A percentile compares a stretch with the other conserved stretches of the same genome.
Evolutionary conservation across 768 basidiomycete genomes (phyloP).

Genomic region (Lepiota venenata): DNA sequence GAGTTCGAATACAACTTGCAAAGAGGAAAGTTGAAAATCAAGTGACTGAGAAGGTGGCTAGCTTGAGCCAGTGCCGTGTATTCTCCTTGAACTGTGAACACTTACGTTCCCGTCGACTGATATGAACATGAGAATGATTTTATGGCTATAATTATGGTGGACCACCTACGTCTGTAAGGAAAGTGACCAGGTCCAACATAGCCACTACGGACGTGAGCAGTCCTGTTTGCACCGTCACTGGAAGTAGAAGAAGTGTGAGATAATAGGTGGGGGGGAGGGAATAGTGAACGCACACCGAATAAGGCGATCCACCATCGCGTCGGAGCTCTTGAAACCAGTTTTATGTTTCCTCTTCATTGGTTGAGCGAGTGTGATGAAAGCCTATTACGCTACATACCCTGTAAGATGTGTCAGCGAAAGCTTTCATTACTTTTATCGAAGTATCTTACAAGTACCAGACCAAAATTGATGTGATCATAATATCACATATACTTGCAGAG

Average conservation of each 20-base stretch:
- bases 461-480: constrained; percentile 15
- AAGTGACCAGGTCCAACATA: constrained; percentile 17
- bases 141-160: background rate
- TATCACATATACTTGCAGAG: constrained; percentile 11
- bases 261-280: background rate
- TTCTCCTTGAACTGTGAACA: background rate
- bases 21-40: constrained; percentile 35
- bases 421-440: background rate
- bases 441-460: constrained; percentile 16
- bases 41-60: constrained; percentile 23
- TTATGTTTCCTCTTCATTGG: constrained; percentile 17
- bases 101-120: constrained; percentile 16
- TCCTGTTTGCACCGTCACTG: constrained; percentile 23
- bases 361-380: background rate
- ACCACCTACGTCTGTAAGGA: constrained; percentile 21
- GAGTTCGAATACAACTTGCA: constrained; percentile 40
- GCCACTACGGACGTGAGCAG: constrained; percentile 19
- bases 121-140: background rate
- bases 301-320: constrained; percentile 21
- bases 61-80: background rate
- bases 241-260: background rate
- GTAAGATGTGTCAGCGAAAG: background rate
- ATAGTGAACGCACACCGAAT: constrained; percentile 18
- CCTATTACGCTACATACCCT: background rate
- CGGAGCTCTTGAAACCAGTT: constrained; percentile 19